Percentiles rank a stretch among this genome's conserved stretches.
Evolutionary conservation across 208 protist genomes (phyloP).

Genomic region (Crithidia thermophila): DNA sequence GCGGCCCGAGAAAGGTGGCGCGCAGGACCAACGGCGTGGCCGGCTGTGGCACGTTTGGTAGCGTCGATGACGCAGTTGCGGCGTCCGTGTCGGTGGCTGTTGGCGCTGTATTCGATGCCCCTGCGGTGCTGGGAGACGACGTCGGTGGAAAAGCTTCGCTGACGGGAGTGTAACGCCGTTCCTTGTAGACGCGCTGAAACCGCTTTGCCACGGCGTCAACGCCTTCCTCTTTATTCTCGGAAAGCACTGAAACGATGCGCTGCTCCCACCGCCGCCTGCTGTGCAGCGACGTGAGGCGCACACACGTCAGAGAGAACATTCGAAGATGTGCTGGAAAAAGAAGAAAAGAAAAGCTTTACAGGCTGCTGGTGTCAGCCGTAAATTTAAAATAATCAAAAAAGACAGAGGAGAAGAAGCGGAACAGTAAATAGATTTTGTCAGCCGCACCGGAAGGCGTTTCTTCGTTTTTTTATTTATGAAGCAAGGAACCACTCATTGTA

Average conservation of each 20-base stretch:
- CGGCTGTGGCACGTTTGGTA: conserved; percentile 35
- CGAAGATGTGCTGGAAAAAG: background rate
- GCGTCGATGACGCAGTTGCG: background rate
- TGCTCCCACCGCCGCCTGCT: conserved; percentile 88
- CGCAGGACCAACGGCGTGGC: conserved; percentile 50
- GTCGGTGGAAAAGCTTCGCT: conserved; percentile 79
- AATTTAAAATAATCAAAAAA: no score
- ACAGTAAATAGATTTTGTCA: no score
- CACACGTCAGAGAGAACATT: conserved; percentile 21
- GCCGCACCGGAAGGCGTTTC: no score
- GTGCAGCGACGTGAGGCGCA: conserved; percentile 44
- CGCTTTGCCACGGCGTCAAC: conserved; percentile 71
- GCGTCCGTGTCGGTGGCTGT: background rate
- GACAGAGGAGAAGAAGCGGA: no score
- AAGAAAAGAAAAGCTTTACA: background rate
- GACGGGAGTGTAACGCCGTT: conserved; percentile 81
- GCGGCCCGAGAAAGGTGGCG: conserved; percentile 74
- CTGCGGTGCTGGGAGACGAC: conserved; percentile 30
- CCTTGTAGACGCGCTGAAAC: conserved; percentile 86
- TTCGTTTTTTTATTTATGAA: no score
- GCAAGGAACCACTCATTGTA: no score
- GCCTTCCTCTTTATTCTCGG: conserved; percentile 53
- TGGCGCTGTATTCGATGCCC: no score
- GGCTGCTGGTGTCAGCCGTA: no score
- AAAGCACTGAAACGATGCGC: conserved; percentile 75